Percentiles rank a stretch among this genome's conserved stretches.
phyloP scores from a whole-genome alignment of 177 flowering plant genomes.

The Vitis hybrid region DNA sequence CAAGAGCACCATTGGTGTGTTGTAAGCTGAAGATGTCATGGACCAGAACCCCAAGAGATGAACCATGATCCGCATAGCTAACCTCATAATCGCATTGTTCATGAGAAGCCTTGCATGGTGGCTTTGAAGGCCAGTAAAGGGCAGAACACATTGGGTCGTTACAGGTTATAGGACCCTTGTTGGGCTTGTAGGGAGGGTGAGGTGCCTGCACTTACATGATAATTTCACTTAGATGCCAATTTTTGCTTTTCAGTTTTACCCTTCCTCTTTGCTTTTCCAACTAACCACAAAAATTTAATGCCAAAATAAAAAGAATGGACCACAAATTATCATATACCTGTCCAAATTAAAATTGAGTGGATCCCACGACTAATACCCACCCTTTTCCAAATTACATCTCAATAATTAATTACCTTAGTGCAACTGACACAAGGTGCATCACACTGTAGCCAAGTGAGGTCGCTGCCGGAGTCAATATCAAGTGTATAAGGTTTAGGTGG shows the following conservation, averaged over 20 bases:
- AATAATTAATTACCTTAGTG: slow-evolving; percentile 39
- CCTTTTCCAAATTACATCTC: too few relatives aligned
- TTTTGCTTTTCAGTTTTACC: too few relatives aligned
- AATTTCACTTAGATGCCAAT: neutral
- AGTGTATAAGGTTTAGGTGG: slow-evolving; percentile 68
- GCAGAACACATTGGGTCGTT: slow-evolving; percentile 55
- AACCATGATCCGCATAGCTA: slow-evolving; percentile 72
- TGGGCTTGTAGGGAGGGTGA: slow-evolving; percentile 59
- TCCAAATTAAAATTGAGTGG: too few relatives aligned
- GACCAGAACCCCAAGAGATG: slow-evolving; percentile 75
- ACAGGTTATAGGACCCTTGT: slow-evolving; percentile 45
- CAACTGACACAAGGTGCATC: slow-evolving; percentile 85
- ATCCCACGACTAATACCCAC: too few relatives aligned
- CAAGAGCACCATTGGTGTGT: slow-evolving; percentile 52
- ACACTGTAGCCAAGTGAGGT: slow-evolving; percentile 95
- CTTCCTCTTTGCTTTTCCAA: too few relatives aligned
- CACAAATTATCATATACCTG: too few relatives aligned
- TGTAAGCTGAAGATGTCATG: slow-evolving; percentile 50
- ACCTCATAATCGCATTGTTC: slow-evolving; percentile 86
- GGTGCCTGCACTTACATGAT: slow-evolving; percentile 44
- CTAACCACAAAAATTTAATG: too few relatives aligned
- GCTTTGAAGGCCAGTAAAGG: slow-evolving; percentile 20
- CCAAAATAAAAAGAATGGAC: neutral
- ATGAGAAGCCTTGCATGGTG: slow-evolving; percentile 31
- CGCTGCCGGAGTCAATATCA: slow-evolving; percentile 93